Evolutionary conservation across 495 filamentous ascomycete species (phyloP).

Genomic region (Neurospora tetrasperma): DNA sequence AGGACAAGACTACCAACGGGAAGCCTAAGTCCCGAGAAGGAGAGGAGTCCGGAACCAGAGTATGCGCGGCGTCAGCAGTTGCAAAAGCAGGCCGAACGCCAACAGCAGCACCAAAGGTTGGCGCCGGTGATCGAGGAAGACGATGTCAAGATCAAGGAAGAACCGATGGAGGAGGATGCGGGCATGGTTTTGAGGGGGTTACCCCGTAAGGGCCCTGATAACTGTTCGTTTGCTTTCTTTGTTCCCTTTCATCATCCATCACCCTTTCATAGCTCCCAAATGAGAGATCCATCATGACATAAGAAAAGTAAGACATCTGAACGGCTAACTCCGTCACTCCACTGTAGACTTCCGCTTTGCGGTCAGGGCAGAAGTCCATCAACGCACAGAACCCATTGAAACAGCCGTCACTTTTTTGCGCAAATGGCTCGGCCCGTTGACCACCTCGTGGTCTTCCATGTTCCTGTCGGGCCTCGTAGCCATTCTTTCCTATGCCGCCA

Average conservation of each 20-base stretch:
- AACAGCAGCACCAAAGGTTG: constrained; percentile 2
- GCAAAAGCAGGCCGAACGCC: constrained; percentile 11
- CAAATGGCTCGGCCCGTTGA: constrained; percentile 42
- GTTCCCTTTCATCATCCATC: not conserved
- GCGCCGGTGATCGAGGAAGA: constrained; percentile 3
- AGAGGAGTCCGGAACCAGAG: constrained; percentile 36
- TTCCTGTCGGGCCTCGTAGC: constrained; percentile 43
- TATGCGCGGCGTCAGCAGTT: constrained; percentile 17
- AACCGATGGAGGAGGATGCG: constrained; percentile 14
- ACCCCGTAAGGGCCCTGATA: constrained; percentile 17
- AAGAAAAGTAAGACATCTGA: not conserved
- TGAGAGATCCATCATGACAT: not conserved
- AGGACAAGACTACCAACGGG: constrained; percentile 42
- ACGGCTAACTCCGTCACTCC: constrained; percentile 18
- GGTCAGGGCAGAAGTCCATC: constrained; percentile 74
- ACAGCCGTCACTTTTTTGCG: constrained; percentile 56
- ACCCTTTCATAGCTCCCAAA: not conserved
- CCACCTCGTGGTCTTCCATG: constrained; percentile 57
- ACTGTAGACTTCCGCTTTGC: constrained; percentile 76
- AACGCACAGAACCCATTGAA: constrained; percentile 76
- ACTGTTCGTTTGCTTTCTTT: constrained; percentile 26
- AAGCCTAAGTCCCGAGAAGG: constrained; percentile 41
- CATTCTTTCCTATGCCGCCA: constrained; percentile 47
- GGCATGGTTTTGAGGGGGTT: constrained; percentile 4
- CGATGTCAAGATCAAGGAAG: constrained; percentile 20